phyloP scores from a whole-genome alignment of 768 basidiomycete species.

The Mycena haematopus region DNA sequence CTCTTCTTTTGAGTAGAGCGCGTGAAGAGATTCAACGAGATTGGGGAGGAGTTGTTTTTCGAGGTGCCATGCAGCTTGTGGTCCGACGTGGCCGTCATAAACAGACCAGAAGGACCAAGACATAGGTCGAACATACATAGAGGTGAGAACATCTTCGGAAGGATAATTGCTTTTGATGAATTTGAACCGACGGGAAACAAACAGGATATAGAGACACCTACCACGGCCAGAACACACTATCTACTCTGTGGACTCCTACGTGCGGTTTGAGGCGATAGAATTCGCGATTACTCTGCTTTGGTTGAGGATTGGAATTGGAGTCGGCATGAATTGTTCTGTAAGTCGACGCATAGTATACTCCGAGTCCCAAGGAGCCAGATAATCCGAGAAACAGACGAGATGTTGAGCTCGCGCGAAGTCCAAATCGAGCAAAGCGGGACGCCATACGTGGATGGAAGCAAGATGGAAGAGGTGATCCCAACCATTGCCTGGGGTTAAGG shows the following conservation, averaged over 20 bases:
- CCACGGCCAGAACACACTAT: slow-evolving; percentile 14
- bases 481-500: too few species aligned
- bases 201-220: background rate
- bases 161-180: slow-evolving; percentile 25
- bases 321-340: slow-evolving; percentile 13
- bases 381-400: slow-evolving; percentile 10
- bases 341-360: slow-evolving; percentile 10
- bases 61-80: slow-evolving; percentile 20
- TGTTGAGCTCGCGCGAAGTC: background rate
- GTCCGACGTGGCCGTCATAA: slow-evolving; percentile 29
- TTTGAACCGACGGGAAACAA: background rate
- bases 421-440: slow-evolving; percentile 9
- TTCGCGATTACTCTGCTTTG: slow-evolving; percentile 3
- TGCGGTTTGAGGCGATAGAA: background rate
- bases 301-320: background rate
- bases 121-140: background rate
- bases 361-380: slow-evolving; percentile 15
- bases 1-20: slow-evolving; percentile 12
- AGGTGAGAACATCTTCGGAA: slow-evolving; percentile 15
- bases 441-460: too few species aligned
- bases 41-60: slow-evolving; percentile 12
- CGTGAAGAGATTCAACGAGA: slow-evolving; percentile 1
- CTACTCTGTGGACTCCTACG: slow-evolving; percentile 8
- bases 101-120: slow-evolving; percentile 28
- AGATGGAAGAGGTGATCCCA: too few species aligned